Conservation (phyloP, 441 rosid genomes). For the Isatis lusitanica region DNA sequence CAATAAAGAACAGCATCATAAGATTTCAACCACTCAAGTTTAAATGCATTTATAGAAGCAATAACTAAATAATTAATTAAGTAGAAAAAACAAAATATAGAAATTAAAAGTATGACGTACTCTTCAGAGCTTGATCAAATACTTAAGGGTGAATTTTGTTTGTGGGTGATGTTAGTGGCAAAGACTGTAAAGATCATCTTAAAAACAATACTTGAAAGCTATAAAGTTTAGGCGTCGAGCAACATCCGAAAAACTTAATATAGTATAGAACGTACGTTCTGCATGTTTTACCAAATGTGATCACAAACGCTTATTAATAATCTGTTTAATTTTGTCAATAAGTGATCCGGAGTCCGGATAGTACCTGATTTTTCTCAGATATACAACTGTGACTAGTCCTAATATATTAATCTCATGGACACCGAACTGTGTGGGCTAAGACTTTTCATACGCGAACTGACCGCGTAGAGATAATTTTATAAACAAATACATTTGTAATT, state of each 20-base stretch:
- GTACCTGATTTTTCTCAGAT: not conserved
- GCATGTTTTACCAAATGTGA: not conserved
- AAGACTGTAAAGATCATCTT: conserved; percentile 12
- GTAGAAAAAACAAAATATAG: not conserved
- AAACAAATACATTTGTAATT: not conserved
- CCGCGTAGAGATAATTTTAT: not conserved
- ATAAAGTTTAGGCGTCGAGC: not conserved
- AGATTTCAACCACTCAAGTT: conserved; percentile 36
- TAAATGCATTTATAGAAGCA: conserved; percentile 34
- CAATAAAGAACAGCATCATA: conserved; percentile 32
- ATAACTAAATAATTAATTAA: conserved; percentile 6
- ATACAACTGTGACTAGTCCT: conserved; percentile 20
- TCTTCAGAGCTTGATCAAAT: conserved; percentile 22
- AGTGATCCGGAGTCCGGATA: not conserved
- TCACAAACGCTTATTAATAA: not conserved
- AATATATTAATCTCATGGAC: not conserved
- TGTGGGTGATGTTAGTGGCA: not conserved
- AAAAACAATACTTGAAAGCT: conserved; percentile 3
- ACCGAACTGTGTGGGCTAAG: not conserved
- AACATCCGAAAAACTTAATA: not conserved
- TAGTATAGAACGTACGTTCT: not conserved
- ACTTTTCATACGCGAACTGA: conserved; percentile 5
- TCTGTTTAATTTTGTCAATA: not conserved
- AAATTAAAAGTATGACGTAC: conserved; percentile 17
- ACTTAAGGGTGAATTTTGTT: not conserved